Conservation (phyloP, 441 rosid species). For the Geranium incanum region DNA sequence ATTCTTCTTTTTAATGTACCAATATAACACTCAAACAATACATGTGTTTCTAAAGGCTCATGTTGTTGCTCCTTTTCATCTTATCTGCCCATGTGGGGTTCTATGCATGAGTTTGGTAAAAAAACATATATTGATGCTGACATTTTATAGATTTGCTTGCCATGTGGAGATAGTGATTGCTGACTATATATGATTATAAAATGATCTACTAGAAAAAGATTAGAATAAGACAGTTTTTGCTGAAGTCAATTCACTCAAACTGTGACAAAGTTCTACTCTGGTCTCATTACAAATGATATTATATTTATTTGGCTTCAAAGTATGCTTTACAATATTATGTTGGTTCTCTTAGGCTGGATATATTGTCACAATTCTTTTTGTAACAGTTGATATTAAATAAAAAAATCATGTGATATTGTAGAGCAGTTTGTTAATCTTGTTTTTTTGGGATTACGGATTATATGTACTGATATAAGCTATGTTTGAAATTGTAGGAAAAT, state of each 20-base stretch:
- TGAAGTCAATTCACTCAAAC: neutral
- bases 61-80: neutral
- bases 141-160: neutral
- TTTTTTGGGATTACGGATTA: neutral
- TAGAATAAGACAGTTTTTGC: neutral
- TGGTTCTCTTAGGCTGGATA: neutral
- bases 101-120: too few species aligned
- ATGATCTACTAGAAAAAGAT: neutral
- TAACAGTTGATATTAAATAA: neutral
- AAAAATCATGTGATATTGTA: neutral
- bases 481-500: conserved; percentile 46
- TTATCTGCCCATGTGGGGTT: neutral
- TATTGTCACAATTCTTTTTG: neutral
- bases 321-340: neutral
- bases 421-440: neutral
- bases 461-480: neutral
- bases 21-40: neutral
- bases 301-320: neutral
- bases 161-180: too few species aligned
- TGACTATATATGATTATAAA: too few species aligned
- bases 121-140: neutral
- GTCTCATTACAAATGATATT: neutral
- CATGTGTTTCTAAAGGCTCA: neutral
- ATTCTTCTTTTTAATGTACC: neutral
- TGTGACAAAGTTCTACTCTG: neutral